Percentiles rank a stretch among this genome's conserved stretches.
phyloP scores from a whole-genome alignment of 2,329 filamentous ascomycete genomes.

The Arachnomyces sp. region DNA sequence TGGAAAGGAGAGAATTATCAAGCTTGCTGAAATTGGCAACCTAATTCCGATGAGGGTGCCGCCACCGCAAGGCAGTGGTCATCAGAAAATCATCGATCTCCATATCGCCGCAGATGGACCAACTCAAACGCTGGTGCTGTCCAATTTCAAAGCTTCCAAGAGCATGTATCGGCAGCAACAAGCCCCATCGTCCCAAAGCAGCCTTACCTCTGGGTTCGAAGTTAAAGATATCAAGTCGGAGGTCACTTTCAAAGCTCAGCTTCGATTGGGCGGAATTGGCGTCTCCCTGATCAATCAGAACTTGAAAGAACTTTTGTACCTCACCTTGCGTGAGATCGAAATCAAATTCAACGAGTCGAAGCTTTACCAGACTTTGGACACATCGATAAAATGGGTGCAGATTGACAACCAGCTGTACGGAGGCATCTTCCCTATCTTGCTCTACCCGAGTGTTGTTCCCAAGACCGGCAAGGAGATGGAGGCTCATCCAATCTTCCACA shows the following conservation, averaged over 20 bases:
- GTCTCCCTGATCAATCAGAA: slow-evolving; percentile 91
- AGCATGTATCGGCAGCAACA: slow-evolving; percentile 74
- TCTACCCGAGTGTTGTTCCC: slow-evolving; percentile 95
- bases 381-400: slow-evolving; percentile 97
- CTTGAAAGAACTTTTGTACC: slow-evolving; percentile 82
- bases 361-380: slow-evolving; percentile 81
- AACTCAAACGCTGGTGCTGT: slow-evolving; percentile 87
- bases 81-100: slow-evolving; percentile 87
- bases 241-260: slow-evolving; percentile 79
- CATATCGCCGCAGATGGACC: slow-evolving; percentile 94
- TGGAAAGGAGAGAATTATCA: slow-evolving; percentile 81
- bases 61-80: slow-evolving; percentile 51
- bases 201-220: slow-evolving; percentile 68
- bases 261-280: slow-evolving; percentile 83
- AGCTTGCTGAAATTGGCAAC: slow-evolving; percentile 92
- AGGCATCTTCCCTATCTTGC: slow-evolving; percentile 91
- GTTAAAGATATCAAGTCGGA: slow-evolving; percentile 86
- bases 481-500: slow-evolving; percentile 87
- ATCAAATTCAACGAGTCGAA: slow-evolving; percentile 89
- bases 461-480: slow-evolving; percentile 97
- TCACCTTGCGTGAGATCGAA: slow-evolving; percentile 86
- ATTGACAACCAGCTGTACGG: slow-evolving; percentile 98
- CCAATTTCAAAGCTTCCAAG: slow-evolving; percentile 87
- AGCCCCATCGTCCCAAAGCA: slow-evolving; percentile 49
- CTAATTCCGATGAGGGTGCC: slow-evolving; percentile 88